phyloP scores from a whole-genome alignment of 2,329 filamentous ascomycete genomes.

The Penicillium sp. region DNA sequence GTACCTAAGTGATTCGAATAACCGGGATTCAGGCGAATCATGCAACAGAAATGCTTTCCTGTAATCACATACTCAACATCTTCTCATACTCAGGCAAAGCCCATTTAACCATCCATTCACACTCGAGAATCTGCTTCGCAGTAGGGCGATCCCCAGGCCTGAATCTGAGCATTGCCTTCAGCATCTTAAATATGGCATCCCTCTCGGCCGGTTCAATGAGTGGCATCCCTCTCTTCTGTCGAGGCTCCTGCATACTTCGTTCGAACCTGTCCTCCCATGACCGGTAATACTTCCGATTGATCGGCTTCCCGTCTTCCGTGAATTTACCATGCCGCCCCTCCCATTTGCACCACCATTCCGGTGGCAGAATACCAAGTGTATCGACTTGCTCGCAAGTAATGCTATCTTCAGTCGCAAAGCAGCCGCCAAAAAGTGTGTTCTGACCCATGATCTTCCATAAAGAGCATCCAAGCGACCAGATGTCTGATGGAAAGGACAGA shows the following conservation, averaged over 20 bases:
- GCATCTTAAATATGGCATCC: constrained; percentile 27
- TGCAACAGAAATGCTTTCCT: not conserved
- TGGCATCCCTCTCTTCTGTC: constrained; percentile 22
- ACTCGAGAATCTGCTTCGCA: constrained; percentile 26
- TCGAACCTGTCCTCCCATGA: constrained; percentile 29
- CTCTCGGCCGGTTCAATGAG: constrained; percentile 24
- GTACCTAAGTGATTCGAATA: constrained; percentile 20
- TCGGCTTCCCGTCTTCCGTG: constrained; percentile 26
- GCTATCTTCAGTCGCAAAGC: constrained; percentile 28
- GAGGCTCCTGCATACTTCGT: constrained; percentile 28
- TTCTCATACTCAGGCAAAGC: constrained; percentile 26
- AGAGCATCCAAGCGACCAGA: constrained; percentile 41
- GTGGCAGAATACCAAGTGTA: constrained; percentile 30
- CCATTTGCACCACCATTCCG: constrained; percentile 30
- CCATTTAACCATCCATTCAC: constrained; percentile 33
- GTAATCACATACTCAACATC: constrained; percentile 5
- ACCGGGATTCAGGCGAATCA: not conserved
- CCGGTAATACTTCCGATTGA: constrained; percentile 18
- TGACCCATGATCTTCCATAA: constrained; percentile 38
- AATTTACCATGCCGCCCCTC: constrained; percentile 21
- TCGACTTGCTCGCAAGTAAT: constrained; percentile 34
- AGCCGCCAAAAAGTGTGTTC: constrained; percentile 30
- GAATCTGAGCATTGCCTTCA: constrained; percentile 29
- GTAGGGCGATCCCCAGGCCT: constrained; percentile 25
- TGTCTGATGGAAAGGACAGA: constrained; percentile 37